These are phyloP conservation scores for Cubamyces lactineus DNA, from an alignment of 768 basidiomycete genomes.

Conservation along the genomic window DNA sequence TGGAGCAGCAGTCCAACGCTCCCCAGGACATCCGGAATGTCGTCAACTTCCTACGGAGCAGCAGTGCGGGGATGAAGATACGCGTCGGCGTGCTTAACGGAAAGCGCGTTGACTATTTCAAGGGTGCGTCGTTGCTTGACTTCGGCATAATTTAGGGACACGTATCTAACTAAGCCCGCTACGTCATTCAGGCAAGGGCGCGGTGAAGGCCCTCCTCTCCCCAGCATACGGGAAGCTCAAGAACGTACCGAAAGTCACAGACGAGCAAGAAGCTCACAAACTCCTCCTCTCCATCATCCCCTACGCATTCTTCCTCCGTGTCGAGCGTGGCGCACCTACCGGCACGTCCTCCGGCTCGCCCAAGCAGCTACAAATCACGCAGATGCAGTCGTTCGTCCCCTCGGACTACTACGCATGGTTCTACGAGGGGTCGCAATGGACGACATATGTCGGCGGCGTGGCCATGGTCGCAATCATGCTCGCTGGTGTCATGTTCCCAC, in stretches of 20 bases:
- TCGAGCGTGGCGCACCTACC: conserved; percentile 71
- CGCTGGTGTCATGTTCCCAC: conserved; percentile 97
- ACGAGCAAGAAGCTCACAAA: conserved; percentile 73
- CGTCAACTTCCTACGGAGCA: conserved; percentile 85
- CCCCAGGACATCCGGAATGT: conserved; percentile 80
- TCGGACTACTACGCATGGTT: conserved; percentile 96
- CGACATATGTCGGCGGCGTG: conserved; percentile 86
- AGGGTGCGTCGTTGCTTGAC: conserved; percentile 57
- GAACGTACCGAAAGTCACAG: conserved; percentile 70
- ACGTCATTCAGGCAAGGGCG: conserved; percentile 74
- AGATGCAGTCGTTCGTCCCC: conserved; percentile 75
- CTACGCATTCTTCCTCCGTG: conserved; percentile 90
- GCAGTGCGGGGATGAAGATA: conserved; percentile 85
- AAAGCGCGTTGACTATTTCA: conserved; percentile 97
- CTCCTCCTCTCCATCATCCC: conserved; percentile 74
- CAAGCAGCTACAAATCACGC: conserved; percentile 78
- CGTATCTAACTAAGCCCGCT: conserved; percentile 4
- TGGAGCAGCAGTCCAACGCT: conserved; percentile 80
- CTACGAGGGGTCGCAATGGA: conserved; percentile 92
- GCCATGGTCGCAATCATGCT: conserved; percentile 94
- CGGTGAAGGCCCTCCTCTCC: conserved; percentile 87
- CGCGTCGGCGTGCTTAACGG: conserved; percentile 91
- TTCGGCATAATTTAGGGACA: background rate
- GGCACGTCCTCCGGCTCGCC: conserved; percentile 74
- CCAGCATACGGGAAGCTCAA: conserved; percentile 92